Evolutionary conservation across 2,329 filamentous ascomycete species (phyloP).

Genomic region (Bipolaris oryzae): DNA sequence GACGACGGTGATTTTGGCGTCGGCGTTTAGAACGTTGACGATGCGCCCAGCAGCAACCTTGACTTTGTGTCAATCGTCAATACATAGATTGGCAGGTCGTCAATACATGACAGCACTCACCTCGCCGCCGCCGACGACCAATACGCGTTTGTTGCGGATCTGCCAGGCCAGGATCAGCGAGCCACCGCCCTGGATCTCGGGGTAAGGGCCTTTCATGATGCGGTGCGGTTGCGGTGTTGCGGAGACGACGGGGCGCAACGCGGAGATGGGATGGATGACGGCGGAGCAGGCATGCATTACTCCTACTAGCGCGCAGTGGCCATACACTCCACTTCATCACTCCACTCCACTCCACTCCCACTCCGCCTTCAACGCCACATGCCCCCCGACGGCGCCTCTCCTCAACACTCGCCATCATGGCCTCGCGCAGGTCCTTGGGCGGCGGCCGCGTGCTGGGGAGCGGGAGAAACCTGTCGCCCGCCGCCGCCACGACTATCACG

Average conservation of each 20-base stretch:
- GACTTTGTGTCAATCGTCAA: conserved; percentile 46
- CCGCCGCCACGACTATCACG: conserved; percentile 15
- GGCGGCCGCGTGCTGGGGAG: conserved; percentile 90
- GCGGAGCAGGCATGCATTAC: too few relatives aligned
- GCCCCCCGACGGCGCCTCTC: conserved; percentile 21
- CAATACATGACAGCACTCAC: conserved; percentile 57
- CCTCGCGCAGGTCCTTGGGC: conserved; percentile 71
- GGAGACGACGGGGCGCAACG: conserved; percentile 25
- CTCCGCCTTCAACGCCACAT: neutral
- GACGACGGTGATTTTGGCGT: conserved; percentile 86
- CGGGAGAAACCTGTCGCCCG: conserved; percentile 79
- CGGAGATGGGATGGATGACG: conserved; percentile 28
- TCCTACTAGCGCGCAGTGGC: neutral
- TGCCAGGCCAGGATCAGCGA: conserved; percentile 97
- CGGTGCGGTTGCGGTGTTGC: conserved; percentile 17
- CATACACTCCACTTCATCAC: neutral
- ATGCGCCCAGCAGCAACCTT: conserved; percentile 96
- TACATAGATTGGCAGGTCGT: neutral
- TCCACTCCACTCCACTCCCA: neutral
- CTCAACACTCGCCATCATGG: conserved; percentile 38
- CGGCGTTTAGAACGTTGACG: conserved; percentile 91
- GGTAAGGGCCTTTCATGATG: conserved; percentile 65
- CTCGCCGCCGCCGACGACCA: conserved; percentile 96
- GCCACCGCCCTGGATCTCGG: conserved; percentile 84
- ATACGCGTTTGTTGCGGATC: conserved; percentile 81